A percentile compares a stretch with the other conserved stretches of the same genome.
Evolutionary conservation across 2,329 filamentous ascomycete species (phyloP).

Genomic region (Pyricularia pennisetigena): DNA sequence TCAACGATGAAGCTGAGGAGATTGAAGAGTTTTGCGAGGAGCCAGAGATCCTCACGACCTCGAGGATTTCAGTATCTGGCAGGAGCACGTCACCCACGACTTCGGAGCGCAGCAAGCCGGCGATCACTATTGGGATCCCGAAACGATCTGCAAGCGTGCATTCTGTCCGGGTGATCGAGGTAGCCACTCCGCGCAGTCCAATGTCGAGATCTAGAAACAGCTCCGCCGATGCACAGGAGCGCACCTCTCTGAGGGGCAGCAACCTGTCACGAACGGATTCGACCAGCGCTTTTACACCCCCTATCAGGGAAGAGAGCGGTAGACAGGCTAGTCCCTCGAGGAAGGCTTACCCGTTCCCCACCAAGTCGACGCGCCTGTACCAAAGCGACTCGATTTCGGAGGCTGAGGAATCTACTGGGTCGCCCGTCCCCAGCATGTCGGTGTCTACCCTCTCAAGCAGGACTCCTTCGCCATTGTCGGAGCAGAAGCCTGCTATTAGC

Average conservation of each 20-base stretch:
- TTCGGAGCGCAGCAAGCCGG: constrained; percentile 31
- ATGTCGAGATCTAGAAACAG: constrained; percentile 34
- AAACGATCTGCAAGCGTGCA: constrained; percentile 38
- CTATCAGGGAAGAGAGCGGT: constrained; percentile 25
- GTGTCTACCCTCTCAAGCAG: constrained; percentile 2
- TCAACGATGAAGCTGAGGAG: constrained; percentile 23
- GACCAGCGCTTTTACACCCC: constrained; percentile 20
- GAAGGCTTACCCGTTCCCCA: constrained; percentile 7
- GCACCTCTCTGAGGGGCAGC: constrained; percentile 21
- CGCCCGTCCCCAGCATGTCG: neutral
- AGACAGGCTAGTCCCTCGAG: constrained; percentile 1
- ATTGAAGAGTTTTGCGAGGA: constrained; percentile 45
- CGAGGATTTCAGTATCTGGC: constrained; percentile 44
- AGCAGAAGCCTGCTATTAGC: constrained; percentile 7
- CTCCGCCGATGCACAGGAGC: constrained; percentile 34
- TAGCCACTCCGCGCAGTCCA: constrained; percentile 41
- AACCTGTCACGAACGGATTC: constrained; percentile 30
- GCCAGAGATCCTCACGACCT: constrained; percentile 46
- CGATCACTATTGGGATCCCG: constrained; percentile 26
- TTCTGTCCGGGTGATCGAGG: constrained; percentile 49
- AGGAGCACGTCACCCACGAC: constrained; percentile 36
- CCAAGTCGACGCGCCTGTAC: constrained; percentile 9
- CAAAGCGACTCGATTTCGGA: constrained; percentile 30
- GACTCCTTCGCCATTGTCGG: constrained; percentile 3
- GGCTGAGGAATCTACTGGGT: constrained; percentile 25